Evolutionary conservation across 2,329 filamentous ascomycete genomes (phyloP).

Genomic region (Phialophora expanda): DNA sequence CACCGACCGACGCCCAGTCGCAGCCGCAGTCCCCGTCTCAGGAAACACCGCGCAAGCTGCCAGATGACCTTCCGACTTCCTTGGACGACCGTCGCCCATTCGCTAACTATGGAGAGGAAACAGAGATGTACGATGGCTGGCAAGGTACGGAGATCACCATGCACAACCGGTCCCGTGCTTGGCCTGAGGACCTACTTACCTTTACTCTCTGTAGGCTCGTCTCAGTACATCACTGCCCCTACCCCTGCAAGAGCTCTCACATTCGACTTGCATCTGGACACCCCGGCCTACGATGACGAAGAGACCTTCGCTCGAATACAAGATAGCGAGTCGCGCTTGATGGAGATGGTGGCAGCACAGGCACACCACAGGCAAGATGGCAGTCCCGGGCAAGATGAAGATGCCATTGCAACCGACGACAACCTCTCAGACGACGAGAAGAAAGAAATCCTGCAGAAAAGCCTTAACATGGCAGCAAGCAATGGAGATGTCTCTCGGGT

Average conservation of each 20-base stretch:
- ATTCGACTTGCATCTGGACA: constrained; percentile 84
- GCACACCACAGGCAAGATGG: constrained; percentile 72
- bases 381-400: constrained; percentile 75
- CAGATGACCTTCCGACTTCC: constrained; percentile 85
- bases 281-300: constrained; percentile 74
- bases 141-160: constrained; percentile 67
- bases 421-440: constrained; percentile 79
- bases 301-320: constrained; percentile 61
- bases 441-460: constrained; percentile 78
- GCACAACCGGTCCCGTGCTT: constrained; percentile 19
- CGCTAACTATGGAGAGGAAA: constrained; percentile 73
- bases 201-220: constrained; percentile 71
- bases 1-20: constrained; percentile 16
- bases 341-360: constrained; percentile 95
- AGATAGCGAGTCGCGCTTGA: constrained; percentile 84
- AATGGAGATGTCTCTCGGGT: constrained; percentile 91
- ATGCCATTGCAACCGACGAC: constrained; percentile 75
- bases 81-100: constrained; percentile 82
- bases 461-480: constrained; percentile 91
- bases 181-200: constrained; percentile 20
- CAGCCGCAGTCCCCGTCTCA: constrained; percentile 27
- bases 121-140: constrained; percentile 99
- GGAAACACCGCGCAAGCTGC: constrained; percentile 57
- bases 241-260: constrained; percentile 81
- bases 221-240: constrained; percentile 89